A percentile compares a stretch with the other conserved stretches of the same genome.
These are phyloP conservation scores for Spiromastix sp. DNA, from an alignment of 2,329 filamentous ascomycete species.

Conservation along the genomic window DNA sequence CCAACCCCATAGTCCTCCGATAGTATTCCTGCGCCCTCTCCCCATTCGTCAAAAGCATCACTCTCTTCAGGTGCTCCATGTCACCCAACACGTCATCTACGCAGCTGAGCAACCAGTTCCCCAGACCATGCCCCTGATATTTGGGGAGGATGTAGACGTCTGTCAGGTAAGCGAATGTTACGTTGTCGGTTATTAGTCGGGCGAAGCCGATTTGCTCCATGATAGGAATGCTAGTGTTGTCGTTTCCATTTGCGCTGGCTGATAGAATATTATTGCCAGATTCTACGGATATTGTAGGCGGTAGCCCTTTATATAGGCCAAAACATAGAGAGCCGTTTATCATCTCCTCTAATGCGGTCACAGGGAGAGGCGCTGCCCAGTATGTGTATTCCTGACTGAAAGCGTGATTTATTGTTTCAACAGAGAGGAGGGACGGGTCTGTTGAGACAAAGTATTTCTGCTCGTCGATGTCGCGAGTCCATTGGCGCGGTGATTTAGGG, in stretches of 20 bases:
- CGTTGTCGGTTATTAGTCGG: slow-evolving; percentile 58
- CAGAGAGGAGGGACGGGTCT: slow-evolving; percentile 45
- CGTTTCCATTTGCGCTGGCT: slow-evolving; percentile 10
- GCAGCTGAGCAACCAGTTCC: slow-evolving; percentile 53
- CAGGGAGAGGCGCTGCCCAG: slow-evolving; percentile 48
- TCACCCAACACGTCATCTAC: slow-evolving; percentile 46
- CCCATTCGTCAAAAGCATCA: slow-evolving; percentile 36
- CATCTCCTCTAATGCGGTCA: slow-evolving; percentile 40
- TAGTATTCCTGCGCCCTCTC: slow-evolving; percentile 10
- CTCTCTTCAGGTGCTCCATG: slow-evolving; percentile 51
- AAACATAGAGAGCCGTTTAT: slow-evolving; percentile 51
- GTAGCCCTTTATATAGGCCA: slow-evolving; percentile 39
- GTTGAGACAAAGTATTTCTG: slow-evolving; percentile 53
- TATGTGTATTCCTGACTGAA: slow-evolving; percentile 49
- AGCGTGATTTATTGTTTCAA: slow-evolving; percentile 44
- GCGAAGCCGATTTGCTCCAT: slow-evolving; percentile 46
- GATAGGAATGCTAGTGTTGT: slow-evolving; percentile 4
- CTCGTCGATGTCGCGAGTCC: no score
- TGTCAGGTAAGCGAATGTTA: slow-evolving; percentile 58
- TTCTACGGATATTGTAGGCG: no score
- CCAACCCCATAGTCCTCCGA: slow-evolving; percentile 9
- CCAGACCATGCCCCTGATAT: slow-evolving; percentile 53
- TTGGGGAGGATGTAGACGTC: slow-evolving; percentile 56
- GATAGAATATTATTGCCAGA: background rate
- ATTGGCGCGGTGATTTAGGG: background rate